Base-by-base conservation (phyloP, 176 grass and related monocot genomes). In the Secale cereale region DNA sequence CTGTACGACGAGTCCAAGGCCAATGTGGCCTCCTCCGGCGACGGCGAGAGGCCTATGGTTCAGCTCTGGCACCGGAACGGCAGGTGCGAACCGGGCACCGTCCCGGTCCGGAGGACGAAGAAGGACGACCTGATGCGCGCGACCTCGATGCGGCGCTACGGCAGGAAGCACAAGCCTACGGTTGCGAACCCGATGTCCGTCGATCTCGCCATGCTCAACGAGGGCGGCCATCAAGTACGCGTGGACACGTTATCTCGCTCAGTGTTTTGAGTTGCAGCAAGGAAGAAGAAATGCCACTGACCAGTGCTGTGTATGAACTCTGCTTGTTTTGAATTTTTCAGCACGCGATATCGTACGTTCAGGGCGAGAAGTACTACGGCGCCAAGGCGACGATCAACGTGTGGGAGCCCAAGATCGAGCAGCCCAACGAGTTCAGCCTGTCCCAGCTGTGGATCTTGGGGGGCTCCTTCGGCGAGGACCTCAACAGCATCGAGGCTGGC, bases 401-500 rank as follows among this genome's bases (percentile, higher is more conserved):
- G 6, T 98, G 97, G 97, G 89, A 84, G 48, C 91, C 97, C 31
- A 92, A 89, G 86, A 95, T 98, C 29, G 86, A 92, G 90, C 91
- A 92, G 81, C 57, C 88, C 1, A 91, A 92, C 63, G 97, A 98
- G 82, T 98, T 98, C 72, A 98, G 97, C 82, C 74, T 94, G 65
- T 95, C 91, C 50, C 93, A 98, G 78, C 89, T 98, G 57, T 98
- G 93, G 97, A 91, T 98, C 76, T 81, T 95, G 48, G 93, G 91
- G 45, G 96, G 91, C 1, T 94, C 91, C 62, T 98, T 98, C 4
- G 91, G 89, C 36, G 82, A 90, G 80, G 91, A 98, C 77, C 89
- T 95, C 54, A 98, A 95, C 87, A 98, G 89, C 84, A 94, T 98
- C 30, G 97, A 98, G 87, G 97, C 89, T 45, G 97, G 97, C 30